Evolutionary conservation across 305 asterid genomes (phyloP), one percentile per base, ranked within the genome.

Genomic region (Striga hermonthica): DNA sequence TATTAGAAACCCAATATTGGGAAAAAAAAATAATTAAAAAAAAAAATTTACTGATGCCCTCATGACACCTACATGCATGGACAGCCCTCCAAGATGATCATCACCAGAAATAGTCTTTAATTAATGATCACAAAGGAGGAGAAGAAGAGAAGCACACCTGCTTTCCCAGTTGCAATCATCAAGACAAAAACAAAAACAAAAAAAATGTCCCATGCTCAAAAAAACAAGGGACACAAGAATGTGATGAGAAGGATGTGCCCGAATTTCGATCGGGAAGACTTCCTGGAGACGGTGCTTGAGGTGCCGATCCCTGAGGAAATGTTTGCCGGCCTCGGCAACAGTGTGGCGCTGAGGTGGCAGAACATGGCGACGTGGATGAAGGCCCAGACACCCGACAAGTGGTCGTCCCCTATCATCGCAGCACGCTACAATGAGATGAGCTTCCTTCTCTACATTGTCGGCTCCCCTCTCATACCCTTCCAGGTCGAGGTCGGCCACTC

Each of bases 291-390:
- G 54, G 91, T 91, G 39, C 77, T 91, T 72, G 98, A 91, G 82
- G 91, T 89, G 5, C 98, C 98, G 4, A 74, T 91, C 10, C 98
- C 98, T 15, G 97, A 91, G 76, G 97, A 85, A 71, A 85, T 89
- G 97, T 91, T 84, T 65, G 41, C 79, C 37, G 80, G 76, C 4
- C 75, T 83, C 50, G 96, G 95, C 0, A 73, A 67, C 67, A 82
- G 64, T 62, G 76, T 81, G 41, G 91, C 86, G 10, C 43, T 72
- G 49, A 74, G 93, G 15, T 91, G 97, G 97, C 91, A 78, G 78
- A 86, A 82, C 31, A 84, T 91, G 95, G 74, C 95, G 6, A 75
- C 84, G 16, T 67, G 91, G 85, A 81, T 89, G 87, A 86, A 74
- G 57, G 85, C 90, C 47, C 89, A 86, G 28, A 77, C 86, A 0